Conservation (phyloP, 2,329 filamentous ascomycete species). For the Cytospora chrysosperma region DNA sequence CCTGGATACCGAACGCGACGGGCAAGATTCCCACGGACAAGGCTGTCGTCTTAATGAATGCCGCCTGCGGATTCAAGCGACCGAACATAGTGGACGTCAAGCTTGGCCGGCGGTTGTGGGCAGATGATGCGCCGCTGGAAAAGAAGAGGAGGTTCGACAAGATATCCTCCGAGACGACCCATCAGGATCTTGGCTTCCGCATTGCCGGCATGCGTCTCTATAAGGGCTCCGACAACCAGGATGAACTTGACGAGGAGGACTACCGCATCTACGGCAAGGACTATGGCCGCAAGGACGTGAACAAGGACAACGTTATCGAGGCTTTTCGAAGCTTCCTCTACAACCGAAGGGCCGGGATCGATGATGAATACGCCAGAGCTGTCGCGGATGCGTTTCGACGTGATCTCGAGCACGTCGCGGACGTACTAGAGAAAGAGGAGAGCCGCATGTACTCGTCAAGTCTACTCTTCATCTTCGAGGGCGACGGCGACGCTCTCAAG, state of each 20-base stretch:
- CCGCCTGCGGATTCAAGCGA: constrained; percentile 73
- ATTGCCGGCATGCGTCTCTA: constrained; percentile 66
- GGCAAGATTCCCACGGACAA: constrained; percentile 71
- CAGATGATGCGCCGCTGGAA: constrained; percentile 63
- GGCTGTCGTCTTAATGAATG: constrained; percentile 83
- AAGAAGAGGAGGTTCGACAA: constrained; percentile 62
- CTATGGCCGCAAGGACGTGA: constrained; percentile 55
- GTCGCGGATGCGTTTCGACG: constrained; percentile 54
- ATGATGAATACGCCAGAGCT: constrained; percentile 55
- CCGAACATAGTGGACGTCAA: constrained; percentile 95
- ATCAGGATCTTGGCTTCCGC: constrained; percentile 59
- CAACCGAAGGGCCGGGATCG: constrained; percentile 57
- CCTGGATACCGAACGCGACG: constrained; percentile 50
- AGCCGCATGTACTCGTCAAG: constrained; percentile 65
- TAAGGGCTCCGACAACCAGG: constrained; percentile 52
- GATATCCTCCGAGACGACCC: constrained; percentile 59
- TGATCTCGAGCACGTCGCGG: constrained; percentile 53
- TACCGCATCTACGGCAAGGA: constrained; percentile 64
- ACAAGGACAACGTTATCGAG: constrained; percentile 52
- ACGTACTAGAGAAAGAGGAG: constrained; percentile 54
- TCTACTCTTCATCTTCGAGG: constrained; percentile 64
- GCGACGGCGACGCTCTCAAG: constrained; percentile 56
- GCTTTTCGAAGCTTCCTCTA: constrained; percentile 59
- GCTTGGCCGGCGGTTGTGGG: constrained; percentile 83
- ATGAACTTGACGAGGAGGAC: constrained; percentile 52